Percentiles rank a stretch among this genome's conserved stretches.
Conservation (phyloP, 1,139 yeast species). For the Suhomyces atakaporum region DNA sequence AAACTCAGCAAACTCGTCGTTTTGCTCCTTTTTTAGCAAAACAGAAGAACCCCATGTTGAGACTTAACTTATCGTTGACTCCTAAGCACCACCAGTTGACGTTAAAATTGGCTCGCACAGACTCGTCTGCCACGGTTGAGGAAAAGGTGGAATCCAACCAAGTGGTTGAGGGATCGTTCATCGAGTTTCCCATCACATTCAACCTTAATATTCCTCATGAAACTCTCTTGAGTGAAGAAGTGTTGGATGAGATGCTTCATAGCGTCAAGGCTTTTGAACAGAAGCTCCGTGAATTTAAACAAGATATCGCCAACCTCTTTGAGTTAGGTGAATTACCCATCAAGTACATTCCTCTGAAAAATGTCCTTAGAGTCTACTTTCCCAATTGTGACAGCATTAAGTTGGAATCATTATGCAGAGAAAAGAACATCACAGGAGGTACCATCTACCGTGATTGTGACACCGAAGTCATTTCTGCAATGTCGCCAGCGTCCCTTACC, state of each 20-base stretch:
- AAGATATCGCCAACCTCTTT: conserved; percentile 41
- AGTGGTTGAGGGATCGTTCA: conserved; percentile 42
- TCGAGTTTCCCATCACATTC: conserved; percentile 52
- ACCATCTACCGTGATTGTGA: conserved; percentile 36
- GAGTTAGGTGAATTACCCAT: conserved; percentile 54
- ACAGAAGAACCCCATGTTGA: conserved; percentile 8
- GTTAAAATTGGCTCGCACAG: conserved; percentile 37
- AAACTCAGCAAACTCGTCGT: background rate
- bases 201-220: conserved; percentile 48
- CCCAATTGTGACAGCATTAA: conserved; percentile 57
- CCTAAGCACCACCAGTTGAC: conserved; percentile 40
- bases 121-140: conserved; percentile 27
- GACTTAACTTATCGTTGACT: conserved; percentile 32
- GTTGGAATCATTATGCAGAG: conserved; percentile 51
- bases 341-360: conserved; percentile 33
- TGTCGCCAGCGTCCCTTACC: background rate
- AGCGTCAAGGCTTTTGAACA: conserved; percentile 35
- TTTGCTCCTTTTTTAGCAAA: conserved; percentile 9
- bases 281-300: conserved; percentile 36
- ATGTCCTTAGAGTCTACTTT: conserved; percentile 52
- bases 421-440: conserved; percentile 53
- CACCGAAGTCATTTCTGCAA: conserved; percentile 7
- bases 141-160: conserved; percentile 19
- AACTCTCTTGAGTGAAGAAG: conserved; percentile 50
- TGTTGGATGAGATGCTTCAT: conserved; percentile 41